phyloP scores from a whole-genome alignment of 2,329 filamentous ascomycete species.

The Neofusicoccum ribis region DNA sequence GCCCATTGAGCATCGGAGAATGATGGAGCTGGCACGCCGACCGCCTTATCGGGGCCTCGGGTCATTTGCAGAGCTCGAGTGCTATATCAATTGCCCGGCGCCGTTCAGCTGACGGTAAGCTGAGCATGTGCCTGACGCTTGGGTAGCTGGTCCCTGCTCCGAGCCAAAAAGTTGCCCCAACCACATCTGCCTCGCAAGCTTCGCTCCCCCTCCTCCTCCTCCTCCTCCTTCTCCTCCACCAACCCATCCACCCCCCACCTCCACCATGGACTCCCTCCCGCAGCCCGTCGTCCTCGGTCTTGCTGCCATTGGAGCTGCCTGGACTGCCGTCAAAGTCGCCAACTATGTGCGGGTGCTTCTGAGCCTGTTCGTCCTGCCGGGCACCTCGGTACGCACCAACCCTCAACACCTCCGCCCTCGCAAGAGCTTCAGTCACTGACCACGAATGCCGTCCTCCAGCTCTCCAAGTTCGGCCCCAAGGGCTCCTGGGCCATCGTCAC shows the following conservation, averaged over 20 bases:
- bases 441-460: conserved; percentile 50
- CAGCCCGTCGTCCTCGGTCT: conserved; percentile 17
- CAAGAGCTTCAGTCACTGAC: background rate
- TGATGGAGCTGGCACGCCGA: background rate
- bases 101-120: background rate
- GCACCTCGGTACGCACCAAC: conserved; percentile 43
- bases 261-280: conserved; percentile 14
- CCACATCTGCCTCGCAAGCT: background rate
- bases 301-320: conserved; percentile 16
- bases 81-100: background rate
- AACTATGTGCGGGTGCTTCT: conserved; percentile 50
- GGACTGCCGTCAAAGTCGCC: conserved; percentile 36
- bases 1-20: background rate
- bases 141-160: conserved; percentile 6
- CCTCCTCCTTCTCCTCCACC: background rate
- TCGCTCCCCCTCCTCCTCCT: background rate
- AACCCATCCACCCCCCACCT: background rate
- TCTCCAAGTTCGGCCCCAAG: conserved; percentile 85
- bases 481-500: conserved; percentile 95
- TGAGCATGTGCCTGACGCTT: background rate
- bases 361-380: conserved; percentile 52
- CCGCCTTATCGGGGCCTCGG: background rate
- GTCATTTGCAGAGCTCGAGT: background rate
- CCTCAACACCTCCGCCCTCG: background rate
- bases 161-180: conserved; percentile 20